These are phyloP conservation scores for Sonneratia alba DNA, from an alignment of 345 rosid genomes.

Conservation along the genomic window DNA sequence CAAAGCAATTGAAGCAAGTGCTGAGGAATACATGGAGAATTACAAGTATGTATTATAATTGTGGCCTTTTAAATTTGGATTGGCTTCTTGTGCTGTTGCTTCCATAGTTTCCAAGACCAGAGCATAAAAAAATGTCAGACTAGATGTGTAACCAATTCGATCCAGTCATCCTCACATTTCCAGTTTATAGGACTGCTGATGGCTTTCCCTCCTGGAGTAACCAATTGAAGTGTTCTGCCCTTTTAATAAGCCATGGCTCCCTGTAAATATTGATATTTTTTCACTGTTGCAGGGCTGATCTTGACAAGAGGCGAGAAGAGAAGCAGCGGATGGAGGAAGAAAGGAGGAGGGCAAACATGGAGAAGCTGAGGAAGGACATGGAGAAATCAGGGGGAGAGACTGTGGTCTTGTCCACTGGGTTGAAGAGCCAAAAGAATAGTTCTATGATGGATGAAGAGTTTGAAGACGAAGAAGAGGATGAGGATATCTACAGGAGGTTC, in stretches of 20 bases:
- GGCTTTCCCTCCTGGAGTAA: background rate
- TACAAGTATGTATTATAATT: conserved; percentile 14
- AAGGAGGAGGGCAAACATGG: conserved; percentile 14
- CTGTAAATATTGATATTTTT: background rate
- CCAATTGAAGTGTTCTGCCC: background rate
- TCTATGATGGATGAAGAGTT: conserved; percentile 10
- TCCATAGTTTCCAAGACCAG: background rate
- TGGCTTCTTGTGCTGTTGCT: background rate
- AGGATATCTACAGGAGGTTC: background rate
- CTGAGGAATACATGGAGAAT: conserved; percentile 21
- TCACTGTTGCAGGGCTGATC: conserved; percentile 15
- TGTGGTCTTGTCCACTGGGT: conserved; percentile 16
- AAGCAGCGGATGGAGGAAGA: conserved; percentile 18
- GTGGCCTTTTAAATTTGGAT: background rate
- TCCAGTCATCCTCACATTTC: background rate
- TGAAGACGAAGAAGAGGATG: conserved; percentile 11
- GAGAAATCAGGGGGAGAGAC: conserved; percentile 21
- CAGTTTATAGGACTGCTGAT: background rate
- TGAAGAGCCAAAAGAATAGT: conserved; percentile 13
- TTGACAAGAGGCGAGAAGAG: conserved; percentile 19
- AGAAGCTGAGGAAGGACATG: conserved; percentile 20
- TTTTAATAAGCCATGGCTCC: background rate
- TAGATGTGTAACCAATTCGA: background rate
- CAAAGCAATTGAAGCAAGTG: conserved; percentile 16
- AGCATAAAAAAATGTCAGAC: background rate